These are phyloP conservation scores for Purshia tridentata DNA, from an alignment of 306 rosid genomes.

Conservation along the genomic window DNA sequence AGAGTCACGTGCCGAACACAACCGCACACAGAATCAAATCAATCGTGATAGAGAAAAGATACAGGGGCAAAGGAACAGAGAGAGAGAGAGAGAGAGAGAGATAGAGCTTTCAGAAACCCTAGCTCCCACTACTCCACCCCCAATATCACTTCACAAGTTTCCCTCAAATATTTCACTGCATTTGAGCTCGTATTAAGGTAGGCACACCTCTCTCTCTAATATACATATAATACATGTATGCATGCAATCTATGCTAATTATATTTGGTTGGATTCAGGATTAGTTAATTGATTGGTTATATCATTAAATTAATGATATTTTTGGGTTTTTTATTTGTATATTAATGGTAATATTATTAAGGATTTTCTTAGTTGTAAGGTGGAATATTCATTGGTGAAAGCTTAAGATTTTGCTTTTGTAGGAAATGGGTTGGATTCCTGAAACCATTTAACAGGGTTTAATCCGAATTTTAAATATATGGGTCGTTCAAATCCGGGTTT, in stretches of 20 bases:
- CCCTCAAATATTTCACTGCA: slow-evolving; percentile 23
- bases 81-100: neutral
- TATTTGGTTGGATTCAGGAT: neutral
- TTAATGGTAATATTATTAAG: neutral
- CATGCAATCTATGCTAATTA: neutral
- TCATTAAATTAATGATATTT: no score
- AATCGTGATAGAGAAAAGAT: slow-evolving; percentile 3
- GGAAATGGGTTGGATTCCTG: neutral
- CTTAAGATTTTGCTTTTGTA: neutral
- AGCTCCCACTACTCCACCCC: slow-evolving; percentile 6
- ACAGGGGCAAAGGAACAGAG: neutral
- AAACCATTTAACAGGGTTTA: neutral
- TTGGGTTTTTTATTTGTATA: neutral
- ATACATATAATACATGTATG: neutral
- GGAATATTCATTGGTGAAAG: slow-evolving; percentile 10
- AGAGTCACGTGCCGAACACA: slow-evolving; percentile 53
- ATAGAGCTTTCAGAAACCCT: slow-evolving; percentile 32
- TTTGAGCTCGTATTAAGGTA: slow-evolving; percentile 32
- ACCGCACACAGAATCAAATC: slow-evolving; percentile 34
- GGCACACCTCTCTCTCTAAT: neutral
- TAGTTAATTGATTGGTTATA: neutral
- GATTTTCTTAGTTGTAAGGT: slow-evolving; percentile 4
- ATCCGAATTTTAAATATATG: neutral
- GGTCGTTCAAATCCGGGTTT: slow-evolving; percentile 1
- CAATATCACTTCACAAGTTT: neutral